Base-by-base conservation (phyloP, 495 filamentous ascomycete species). In the Lasiosphaeriaceae sp. region DNA sequence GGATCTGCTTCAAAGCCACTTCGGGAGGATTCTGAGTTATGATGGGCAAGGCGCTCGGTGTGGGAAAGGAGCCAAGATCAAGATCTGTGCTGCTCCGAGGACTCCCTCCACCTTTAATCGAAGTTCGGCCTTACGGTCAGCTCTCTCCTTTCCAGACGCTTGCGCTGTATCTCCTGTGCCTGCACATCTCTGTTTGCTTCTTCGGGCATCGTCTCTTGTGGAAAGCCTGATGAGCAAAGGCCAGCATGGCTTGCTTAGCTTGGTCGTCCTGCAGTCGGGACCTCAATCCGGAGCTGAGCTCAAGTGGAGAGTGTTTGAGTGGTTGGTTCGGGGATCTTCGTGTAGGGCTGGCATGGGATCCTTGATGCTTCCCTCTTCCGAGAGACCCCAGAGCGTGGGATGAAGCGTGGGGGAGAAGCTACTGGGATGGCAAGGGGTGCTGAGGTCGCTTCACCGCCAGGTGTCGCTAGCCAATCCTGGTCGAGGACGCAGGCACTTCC, bases 391-490 rank as follows among this genome's bases (percentile, higher is more conserved):
- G 50, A 26, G 50, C 56, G 56, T 47, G 56, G 56, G 56, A 50
- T 54, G 56, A 49, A 19, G 50, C 43, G 51, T 37, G 43, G 51
- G 51, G 43, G 50, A 50, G 51, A 7, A 7, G 14, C 39, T 14
- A 54, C 47, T 17, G n/a, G n/a, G 51, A 52, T 19, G 54, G 41
- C 5, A 20, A 24, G 0, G 35, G 16, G n/a, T 44, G 47, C 39
- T 43, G 39, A 55, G 46, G 19, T 22, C 21, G 26, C 45, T 50
- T 59, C 50, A 59, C 56, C 56, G 56, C 56, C 21, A 35, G 5
- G 20, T 11, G 14, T 14, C 23, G 14, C 14, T 11, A 20, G 26
- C 52, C 52, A 55, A 55, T 47, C 52, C n/a, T 14, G 24, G n/a
- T 35, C 24, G 48, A 17, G 34, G n/a, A 46, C 21, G n/a, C 24